Base-by-base conservation (phyloP, 495 filamentous ascomycete species). In the Hypoxylon perforatum region DNA sequence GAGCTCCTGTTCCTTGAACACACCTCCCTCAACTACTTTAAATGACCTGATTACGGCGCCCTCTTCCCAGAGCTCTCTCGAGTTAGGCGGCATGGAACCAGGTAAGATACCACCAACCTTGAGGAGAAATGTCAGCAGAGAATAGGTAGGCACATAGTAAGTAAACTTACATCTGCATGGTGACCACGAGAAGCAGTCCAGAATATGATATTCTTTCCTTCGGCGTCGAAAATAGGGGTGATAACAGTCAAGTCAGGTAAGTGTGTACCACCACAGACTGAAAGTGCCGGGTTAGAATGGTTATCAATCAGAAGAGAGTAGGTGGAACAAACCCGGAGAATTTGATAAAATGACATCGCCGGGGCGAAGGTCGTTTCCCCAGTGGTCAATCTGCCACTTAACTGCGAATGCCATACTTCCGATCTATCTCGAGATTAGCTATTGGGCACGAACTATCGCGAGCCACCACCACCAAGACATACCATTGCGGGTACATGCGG, bases 111-210 rank as follows among this genome's bases (percentile, higher is more conserved):
- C 94, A 46, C 1, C 95, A 92, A 4, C 25, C 25, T 28, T 28
- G 25, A 28, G n/a, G n/a, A 28, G 25, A 28, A 3, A 8, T 28
- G 25, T 28, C 8, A 28, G 25, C 25, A 8, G 8, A 28, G 3
- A 8, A 28, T 28, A 28, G 3, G 3, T 28, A 28, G 25, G 8
- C 25, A 3, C 8, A 28, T 28, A 28, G 95, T 84, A 54, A 97
- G 97, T 25, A 94, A 94, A 14, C 94, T 94, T 69, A 98, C 97
- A 74, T 99, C 94, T 0, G 94, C 93, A 62, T 99, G 94, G 74
- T 99, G 94, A 0, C 94, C 94, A 22, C 94, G 86, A 4, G 92
- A 95, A 1, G 95, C 94, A 4, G 97, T 94, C 70, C 97, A 99
- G 78, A 99, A 99, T 64, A 97, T 86, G 56, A 99, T 97, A 21